A percentile compares a stretch with the other conserved stretches of the same genome.
phyloP scores from a whole-genome alignment of 306 rosid genomes.

The Cyamopsis tetragonoloba region DNA sequence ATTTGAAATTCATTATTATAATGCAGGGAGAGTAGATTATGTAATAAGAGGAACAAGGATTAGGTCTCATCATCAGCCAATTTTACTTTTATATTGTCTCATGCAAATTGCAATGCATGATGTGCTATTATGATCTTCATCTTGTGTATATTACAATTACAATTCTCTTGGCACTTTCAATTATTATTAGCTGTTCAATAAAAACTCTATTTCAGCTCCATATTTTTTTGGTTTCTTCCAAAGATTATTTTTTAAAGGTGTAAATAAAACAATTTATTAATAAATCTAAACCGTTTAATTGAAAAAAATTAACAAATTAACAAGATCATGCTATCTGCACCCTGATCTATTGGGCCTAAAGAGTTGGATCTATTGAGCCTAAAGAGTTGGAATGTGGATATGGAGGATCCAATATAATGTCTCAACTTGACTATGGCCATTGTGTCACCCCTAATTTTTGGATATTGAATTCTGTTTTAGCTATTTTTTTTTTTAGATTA shows the following conservation, averaged over 20 bases:
- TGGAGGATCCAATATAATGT: not conserved
- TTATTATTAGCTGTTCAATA: slow-evolving; percentile 28
- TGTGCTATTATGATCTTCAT: not conserved
- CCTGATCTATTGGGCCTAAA: not conserved
- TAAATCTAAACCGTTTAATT: too few relatives aligned
- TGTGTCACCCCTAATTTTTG: too few relatives aligned
- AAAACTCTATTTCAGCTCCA: not conserved
- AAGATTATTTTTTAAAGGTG: too few relatives aligned
- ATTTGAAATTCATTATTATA: not conserved
- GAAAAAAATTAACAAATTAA: too few relatives aligned
- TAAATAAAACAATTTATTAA: too few relatives aligned
- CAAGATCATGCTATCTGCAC: too few relatives aligned
- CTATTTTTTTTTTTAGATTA: too few relatives aligned
- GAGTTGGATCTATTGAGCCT: too few relatives aligned
- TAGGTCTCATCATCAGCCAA: slow-evolving; percentile 13
- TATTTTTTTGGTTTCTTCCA: not conserved
- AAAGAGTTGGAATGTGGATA: not conserved
- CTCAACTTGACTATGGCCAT: too few relatives aligned
- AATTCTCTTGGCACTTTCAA: slow-evolving; percentile 19
- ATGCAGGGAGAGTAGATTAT: slow-evolving; percentile 43
- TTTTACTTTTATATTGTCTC: slow-evolving; percentile 24
- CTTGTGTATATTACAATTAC: slow-evolving; percentile 19
- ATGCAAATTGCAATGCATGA: too few relatives aligned
- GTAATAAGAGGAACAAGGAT: slow-evolving; percentile 15
- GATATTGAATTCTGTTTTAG: too few relatives aligned